phyloP scores from a whole-genome alignment of 352 stramenopile species.

The Phytopythium ostracodes region DNA sequence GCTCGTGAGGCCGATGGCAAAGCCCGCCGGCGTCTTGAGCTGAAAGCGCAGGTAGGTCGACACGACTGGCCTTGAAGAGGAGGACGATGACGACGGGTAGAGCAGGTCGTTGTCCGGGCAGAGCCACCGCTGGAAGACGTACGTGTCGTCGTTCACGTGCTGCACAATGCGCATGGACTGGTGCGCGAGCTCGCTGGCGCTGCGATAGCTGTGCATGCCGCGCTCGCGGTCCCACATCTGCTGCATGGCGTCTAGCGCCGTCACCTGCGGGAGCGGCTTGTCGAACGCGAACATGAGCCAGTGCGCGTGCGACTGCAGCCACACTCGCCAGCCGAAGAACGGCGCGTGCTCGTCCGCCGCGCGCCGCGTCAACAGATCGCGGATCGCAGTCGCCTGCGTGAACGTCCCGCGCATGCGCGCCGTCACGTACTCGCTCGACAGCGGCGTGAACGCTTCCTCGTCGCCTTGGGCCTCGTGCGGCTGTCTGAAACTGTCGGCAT shows the following conservation, averaged over 20 bases:
- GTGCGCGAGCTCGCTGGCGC: slow-evolving; percentile 12
- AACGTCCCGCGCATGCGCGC: slow-evolving; percentile 18
- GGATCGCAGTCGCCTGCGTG: slow-evolving; percentile 20
- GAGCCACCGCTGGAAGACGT: slow-evolving; percentile 27
- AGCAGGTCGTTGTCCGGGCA: not conserved
- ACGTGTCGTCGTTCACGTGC: slow-evolving; percentile 50
- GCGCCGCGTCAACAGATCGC: slow-evolving; percentile 18
- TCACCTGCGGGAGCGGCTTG: slow-evolving; percentile 44
- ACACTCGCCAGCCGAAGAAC: slow-evolving; percentile 45
- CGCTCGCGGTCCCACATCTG: slow-evolving; percentile 40
- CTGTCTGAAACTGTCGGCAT: not conserved
- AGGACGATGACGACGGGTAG: slow-evolving; percentile 7
- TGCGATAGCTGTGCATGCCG: slow-evolving; percentile 37
- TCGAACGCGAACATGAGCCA: slow-evolving; percentile 40
- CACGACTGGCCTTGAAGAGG: slow-evolving; percentile 11
- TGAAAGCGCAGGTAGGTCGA: slow-evolving; percentile 46
- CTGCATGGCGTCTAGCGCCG: slow-evolving; percentile 28
- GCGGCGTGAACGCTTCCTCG: slow-evolving; percentile 18
- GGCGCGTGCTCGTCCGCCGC: slow-evolving; percentile 23
- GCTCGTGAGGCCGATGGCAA: slow-evolving; percentile 18
- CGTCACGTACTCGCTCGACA: slow-evolving; percentile 17
- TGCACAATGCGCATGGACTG: slow-evolving; percentile 35
- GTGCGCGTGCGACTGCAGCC: slow-evolving; percentile 22
- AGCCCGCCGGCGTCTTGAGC: slow-evolving; percentile 23
- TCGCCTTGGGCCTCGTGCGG: slow-evolving; percentile 7